Percentiles rank a stretch among this genome's conserved stretches.
Evolutionary conservation across 441 rosid species (phyloP).

Genomic region (Mallotus japonicus): DNA sequence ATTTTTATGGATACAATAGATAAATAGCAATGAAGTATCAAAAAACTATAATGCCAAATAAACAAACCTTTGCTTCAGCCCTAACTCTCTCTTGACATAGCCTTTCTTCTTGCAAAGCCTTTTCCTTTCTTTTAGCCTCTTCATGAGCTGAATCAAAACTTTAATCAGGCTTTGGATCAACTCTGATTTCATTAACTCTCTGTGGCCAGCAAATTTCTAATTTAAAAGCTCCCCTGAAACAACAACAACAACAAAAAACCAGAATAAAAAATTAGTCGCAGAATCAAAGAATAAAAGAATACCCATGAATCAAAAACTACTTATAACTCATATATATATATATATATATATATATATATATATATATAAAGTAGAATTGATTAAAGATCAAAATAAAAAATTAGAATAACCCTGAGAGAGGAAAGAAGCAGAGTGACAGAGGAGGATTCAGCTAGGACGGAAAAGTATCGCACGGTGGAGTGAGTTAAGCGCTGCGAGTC

Average conservation of each 20-base stretch:
- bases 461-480: constrained; percentile 85
- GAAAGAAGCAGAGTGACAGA: constrained; percentile 82
- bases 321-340: no score
- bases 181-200: no score
- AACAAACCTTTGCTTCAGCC: constrained; percentile 84
- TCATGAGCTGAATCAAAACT: constrained; percentile 86
- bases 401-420: constrained; percentile 84
- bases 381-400: no score
- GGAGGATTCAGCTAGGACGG: constrained; percentile 82
- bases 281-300: no score
- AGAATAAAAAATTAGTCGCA: no score
- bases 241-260: no score
- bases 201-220: no score
- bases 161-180: neutral
- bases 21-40: neutral
- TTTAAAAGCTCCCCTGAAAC: no score
- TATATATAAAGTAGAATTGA: no score
- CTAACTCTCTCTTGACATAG: constrained; percentile 73
- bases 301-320: no score
- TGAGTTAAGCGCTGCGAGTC: constrained; percentile 70
- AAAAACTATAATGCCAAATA: constrained; percentile 4
- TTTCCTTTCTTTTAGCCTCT: constrained; percentile 85
- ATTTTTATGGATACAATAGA: constrained; percentile 9
- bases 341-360: no score
- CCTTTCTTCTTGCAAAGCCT: constrained; percentile 74